Conservation (phyloP, 108 stramenopile genomes). For the Skeletonema costatum region DNA sequence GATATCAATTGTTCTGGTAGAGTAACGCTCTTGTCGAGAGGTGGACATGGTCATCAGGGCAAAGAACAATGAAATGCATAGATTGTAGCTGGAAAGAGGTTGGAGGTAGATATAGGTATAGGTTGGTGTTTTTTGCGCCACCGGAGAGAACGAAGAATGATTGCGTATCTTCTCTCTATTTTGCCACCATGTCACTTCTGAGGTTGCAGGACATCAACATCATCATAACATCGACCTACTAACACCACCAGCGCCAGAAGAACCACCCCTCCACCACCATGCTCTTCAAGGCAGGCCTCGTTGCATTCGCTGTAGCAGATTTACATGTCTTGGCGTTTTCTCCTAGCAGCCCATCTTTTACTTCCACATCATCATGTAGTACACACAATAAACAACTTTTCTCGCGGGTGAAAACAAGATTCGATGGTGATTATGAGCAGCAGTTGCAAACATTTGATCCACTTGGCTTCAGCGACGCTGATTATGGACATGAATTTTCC, state of each 20-base stretch:
- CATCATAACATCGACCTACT: no score
- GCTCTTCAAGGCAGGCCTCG: neutral
- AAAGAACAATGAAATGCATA: neutral
- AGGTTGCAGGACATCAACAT: no score
- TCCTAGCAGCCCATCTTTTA: neutral
- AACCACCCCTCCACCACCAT: neutral
- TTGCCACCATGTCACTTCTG: no score
- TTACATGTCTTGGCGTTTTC: neutral
- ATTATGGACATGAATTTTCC: neutral
- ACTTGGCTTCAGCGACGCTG: neutral
- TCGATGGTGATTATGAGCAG: neutral
- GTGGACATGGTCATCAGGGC: neutral
- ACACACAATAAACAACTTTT: neutral
- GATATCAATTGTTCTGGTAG: slow-evolving; percentile 16
- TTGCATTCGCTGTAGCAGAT: neutral
- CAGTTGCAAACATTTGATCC: neutral
- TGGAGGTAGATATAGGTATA: no score
- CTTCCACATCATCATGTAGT: neutral
- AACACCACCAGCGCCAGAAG: neutral
- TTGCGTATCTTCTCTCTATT: no score
- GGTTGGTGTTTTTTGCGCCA: no score
- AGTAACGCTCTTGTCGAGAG: slow-evolving; percentile 1
- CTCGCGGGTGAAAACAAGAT: neutral
- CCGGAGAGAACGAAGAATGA: no score
- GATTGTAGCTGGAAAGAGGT: no score